Evolutionary conservation across 257 asterid species (phyloP).

Genomic region (Solanum sejunctum): DNA sequence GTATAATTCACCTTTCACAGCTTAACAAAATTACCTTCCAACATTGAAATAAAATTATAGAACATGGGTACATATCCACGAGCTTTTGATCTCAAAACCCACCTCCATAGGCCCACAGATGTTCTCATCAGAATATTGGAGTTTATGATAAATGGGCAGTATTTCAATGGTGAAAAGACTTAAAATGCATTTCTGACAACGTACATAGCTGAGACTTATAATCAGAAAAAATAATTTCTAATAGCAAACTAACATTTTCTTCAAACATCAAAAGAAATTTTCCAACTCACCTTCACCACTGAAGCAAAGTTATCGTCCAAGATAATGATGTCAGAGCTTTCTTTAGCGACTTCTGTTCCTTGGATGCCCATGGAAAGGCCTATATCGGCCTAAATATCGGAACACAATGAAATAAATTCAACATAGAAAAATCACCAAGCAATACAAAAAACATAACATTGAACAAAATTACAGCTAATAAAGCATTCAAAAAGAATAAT

Average conservation of each 20-base stretch:
- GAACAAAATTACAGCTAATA: neutral
- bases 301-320: slow-evolving; percentile 92
- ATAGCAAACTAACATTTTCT: neutral
- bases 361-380: slow-evolving; percentile 96
- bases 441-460: neutral
- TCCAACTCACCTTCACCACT: slow-evolving; percentile 58
- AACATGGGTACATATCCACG: neutral
- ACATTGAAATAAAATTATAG: neutral
- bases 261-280: neutral
- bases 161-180: neutral
- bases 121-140: neutral
- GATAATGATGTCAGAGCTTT: slow-evolving; percentile 94
- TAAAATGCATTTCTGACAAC: neutral
- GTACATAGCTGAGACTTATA: neutral
- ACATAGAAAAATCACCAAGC: neutral
- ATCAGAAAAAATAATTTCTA: neutral
- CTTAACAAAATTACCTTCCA: neutral
- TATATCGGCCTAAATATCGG: slow-evolving; percentile 68
- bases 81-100: neutral
- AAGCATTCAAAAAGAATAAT: neutral
- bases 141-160: neutral
- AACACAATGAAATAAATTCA: neutral
- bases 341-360: slow-evolving; percentile 98
- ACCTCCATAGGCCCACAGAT: neutral
- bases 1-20: neutral